Conservation (phyloP, 1,284 basidiomycete genomes). For the Takashimella tepidaria region DNA sequence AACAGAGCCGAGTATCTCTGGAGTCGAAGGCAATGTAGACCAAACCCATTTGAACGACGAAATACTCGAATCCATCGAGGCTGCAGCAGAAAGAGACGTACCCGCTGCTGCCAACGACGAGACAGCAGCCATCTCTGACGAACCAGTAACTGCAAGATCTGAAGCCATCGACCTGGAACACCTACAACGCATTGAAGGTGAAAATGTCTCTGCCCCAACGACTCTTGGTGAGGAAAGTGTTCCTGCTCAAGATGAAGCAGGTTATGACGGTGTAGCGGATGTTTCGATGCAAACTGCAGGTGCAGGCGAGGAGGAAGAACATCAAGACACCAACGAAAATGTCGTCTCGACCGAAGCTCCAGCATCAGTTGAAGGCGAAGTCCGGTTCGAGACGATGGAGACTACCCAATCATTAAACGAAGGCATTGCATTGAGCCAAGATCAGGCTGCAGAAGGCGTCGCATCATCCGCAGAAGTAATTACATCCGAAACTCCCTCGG, state of each 20-base stretch:
- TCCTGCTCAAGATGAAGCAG: constrained; percentile 51
- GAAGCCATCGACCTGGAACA: no score
- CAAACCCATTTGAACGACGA: not conserved
- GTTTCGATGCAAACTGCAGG: constrained; percentile 31
- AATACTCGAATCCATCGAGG: not conserved
- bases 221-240: no score
- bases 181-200: no score
- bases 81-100: not conserved
- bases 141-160: no score
- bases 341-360: not conserved
- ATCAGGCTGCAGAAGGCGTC: no score
- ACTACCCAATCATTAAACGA: no score
- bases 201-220: no score
- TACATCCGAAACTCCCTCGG: not conserved
- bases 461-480: not conserved
- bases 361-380: not conserved
- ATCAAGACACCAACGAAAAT: not conserved
- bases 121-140: not conserved
- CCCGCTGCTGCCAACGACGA: not conserved
- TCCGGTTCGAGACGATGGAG: no score
- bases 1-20: constrained; percentile 7
- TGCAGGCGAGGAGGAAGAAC: constrained; percentile 6
- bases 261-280: constrained; percentile 21
- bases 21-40: no score
- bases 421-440: no score